A percentile compares a stretch with the other conserved stretches of the same genome.
Conservation (phyloP, 306 rosid genomes). For the Vigna nakashimae region DNA sequence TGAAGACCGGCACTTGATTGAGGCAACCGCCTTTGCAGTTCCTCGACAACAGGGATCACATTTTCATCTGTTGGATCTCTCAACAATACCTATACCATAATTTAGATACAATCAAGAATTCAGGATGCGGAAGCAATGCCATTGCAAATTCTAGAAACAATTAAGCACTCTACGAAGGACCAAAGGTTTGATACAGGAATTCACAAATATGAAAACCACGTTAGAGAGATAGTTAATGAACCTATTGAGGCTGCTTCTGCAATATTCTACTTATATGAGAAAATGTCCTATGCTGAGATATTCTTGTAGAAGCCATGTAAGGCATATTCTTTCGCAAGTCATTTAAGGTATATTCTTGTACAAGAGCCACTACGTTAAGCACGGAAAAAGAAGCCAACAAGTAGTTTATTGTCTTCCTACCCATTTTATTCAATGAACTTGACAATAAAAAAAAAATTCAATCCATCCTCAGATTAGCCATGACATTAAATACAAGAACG, state of each 20-base stretch:
- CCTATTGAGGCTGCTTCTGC: no score
- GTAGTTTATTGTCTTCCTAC: no score
- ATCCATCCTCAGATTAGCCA: constrained; percentile 5
- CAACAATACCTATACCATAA: constrained; percentile 72
- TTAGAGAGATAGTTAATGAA: no score
- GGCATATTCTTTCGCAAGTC: no score
- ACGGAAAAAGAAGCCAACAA: no score
- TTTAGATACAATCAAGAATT: constrained; percentile 37
- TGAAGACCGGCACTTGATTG: constrained; percentile 35
- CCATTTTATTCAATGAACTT: no score
- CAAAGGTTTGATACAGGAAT: constrained; percentile 21
- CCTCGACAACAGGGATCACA: constrained; percentile 87
- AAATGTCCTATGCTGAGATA: no score
- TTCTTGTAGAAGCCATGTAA: no score
- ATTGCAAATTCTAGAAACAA: constrained; percentile 34
- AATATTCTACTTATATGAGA: no score
- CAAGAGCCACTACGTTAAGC: no score
- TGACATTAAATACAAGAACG: neutral
- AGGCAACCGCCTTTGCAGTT: constrained; percentile 88
- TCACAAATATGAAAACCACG: constrained; percentile 5
- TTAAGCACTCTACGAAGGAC: constrained; percentile 8
- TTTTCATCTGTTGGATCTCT: constrained; percentile 83
- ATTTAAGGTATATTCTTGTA: no score
- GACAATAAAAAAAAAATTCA: neutral
- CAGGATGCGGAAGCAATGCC: constrained; percentile 26